Conservation (phyloP, 116 monocot genomes). For the Papilionanthe hybrid region DNA sequence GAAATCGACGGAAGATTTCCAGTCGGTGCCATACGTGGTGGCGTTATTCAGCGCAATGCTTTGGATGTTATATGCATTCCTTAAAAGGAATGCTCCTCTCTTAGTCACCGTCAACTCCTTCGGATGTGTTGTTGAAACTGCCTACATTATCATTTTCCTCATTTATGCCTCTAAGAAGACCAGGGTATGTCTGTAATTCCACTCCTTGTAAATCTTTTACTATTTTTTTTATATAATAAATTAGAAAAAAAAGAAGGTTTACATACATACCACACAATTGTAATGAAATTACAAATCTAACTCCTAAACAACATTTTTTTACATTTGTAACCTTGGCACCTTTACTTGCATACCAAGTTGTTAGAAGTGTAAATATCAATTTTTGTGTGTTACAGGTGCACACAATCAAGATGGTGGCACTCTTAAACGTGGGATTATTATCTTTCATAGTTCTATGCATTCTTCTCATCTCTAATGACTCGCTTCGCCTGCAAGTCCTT, state of each 20-base stretch:
- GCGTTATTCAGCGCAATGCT: constrained; percentile 51
- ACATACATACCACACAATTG: too few species aligned
- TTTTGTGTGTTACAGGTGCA: constrained; percentile 8
- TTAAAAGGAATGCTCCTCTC: constrained; percentile 24
- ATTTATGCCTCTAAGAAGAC: constrained; percentile 24
- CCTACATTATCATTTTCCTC: constrained; percentile 27
- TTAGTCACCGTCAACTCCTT: constrained; percentile 29
- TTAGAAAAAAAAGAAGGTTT: too few species aligned
- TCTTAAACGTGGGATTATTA: constrained; percentile 37
- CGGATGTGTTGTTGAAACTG: constrained; percentile 27
- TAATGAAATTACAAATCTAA: too few species aligned
- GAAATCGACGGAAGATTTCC: constrained; percentile 52
- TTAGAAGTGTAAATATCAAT: too few species aligned
- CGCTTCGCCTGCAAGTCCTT: constrained; percentile 17
- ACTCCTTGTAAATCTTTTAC: too few species aligned
- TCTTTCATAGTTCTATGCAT: constrained; percentile 28
- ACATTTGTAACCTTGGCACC: too few species aligned
- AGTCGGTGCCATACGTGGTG: constrained; percentile 43
- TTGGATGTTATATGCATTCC: constrained; percentile 54
- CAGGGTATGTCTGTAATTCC: constrained; percentile 10
- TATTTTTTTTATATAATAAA: too few species aligned
- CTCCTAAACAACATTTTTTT: too few species aligned
- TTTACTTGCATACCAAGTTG: too few species aligned
- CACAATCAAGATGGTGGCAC: constrained; percentile 24
- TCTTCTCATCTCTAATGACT: constrained; percentile 13